Base-by-base conservation (phyloP, 768 basidiomycete species). In the Pilatotrama ljubarskyi region DNA sequence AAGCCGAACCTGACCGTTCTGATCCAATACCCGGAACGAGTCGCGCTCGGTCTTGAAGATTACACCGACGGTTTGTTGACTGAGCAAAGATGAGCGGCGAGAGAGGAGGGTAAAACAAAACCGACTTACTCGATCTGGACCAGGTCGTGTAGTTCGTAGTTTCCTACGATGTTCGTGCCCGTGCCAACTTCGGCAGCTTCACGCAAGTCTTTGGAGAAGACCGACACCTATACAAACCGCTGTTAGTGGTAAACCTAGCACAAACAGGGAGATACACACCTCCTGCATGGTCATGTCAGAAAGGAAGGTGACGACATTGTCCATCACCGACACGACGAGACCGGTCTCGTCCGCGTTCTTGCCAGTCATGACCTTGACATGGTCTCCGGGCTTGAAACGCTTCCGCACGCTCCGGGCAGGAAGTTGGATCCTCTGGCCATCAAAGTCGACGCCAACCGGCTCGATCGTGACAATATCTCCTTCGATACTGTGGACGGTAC, bases 281-380 rank as follows among this genome's bases (percentile, higher is more conserved):
- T 98, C 96, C 68, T 93, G 90, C 85, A 95, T 87, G 2, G 91
- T 90, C 86, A 98, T 91, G 71, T 98, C 97, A n/a, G 93, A 96
- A 65, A 97, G 75, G 77, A 98, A 95, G 1, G 96, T 98, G 15
- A 98, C 91, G 24, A 94, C 85, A 51, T 95, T 93, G 67, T 93
- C 92, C 4, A 89, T 80, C 18, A 95, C 88, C 20, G 93, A 89
- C 22, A 98, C 90, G 37, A 99, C 96, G 67, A 98, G 81, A 77
- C 97, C 97, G 3, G 95, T 95, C 74, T 97, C 95, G 68, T 97
- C 93, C 8, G 86, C 84, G 69, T 98, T 97, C 74, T 94, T 88
- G 22, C 97, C 97, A 15, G 87, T 82, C 87, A 98, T 94, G 58
- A 98, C 96, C 76, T 98, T 98, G 75, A 99, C 94, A 68, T 99